phyloP scores from a whole-genome alignment of 2,329 filamentous ascomycete genomes.

The Aureobasidium sp. region DNA sequence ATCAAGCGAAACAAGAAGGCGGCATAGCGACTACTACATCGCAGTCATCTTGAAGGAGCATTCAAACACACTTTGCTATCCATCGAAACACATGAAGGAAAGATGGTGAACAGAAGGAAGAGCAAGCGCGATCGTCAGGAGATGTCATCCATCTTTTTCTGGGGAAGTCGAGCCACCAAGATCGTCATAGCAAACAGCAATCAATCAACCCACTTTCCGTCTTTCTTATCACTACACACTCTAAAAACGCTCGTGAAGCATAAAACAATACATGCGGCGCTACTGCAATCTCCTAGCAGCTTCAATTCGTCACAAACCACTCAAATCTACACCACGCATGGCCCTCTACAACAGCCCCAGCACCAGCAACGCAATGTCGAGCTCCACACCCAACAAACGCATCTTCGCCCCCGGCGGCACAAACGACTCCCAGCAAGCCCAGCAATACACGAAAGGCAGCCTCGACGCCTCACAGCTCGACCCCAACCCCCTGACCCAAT shows the following conservation, averaged over 20 bases:
- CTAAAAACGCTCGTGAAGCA: not conserved
- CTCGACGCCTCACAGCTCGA: conserved; percentile 57
- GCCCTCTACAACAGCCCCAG: conserved; percentile 8
- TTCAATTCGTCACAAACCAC: not conserved
- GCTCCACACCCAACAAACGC: conserved; percentile 26
- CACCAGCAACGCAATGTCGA: not conserved
- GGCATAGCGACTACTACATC: not conserved
- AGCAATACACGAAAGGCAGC: conserved; percentile 64
- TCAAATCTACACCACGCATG: not conserved
- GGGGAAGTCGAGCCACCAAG: not conserved
- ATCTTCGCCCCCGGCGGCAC: conserved; percentile 59
- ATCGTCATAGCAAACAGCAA: conserved; percentile 11
- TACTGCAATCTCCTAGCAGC: not conserved
- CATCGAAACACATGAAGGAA: not conserved
- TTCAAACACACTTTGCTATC: not conserved
- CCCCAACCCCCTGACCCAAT: conserved; percentile 68
- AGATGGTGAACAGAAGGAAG: not conserved
- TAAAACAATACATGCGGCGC: conserved; percentile 6
- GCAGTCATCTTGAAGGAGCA: not conserved
- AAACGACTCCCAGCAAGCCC: conserved; percentile 56
- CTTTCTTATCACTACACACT: not conserved
- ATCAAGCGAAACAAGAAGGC: not conserved
- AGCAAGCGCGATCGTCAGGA: conserved; percentile 2
- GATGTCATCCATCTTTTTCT: conserved; percentile 1
- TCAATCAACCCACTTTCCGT: not conserved